Percentiles rank a stretch among this genome's conserved stretches.
Evolutionary conservation across 257 asterid species (phyloP).

Genomic region (Thymus mandschuricus): DNA sequence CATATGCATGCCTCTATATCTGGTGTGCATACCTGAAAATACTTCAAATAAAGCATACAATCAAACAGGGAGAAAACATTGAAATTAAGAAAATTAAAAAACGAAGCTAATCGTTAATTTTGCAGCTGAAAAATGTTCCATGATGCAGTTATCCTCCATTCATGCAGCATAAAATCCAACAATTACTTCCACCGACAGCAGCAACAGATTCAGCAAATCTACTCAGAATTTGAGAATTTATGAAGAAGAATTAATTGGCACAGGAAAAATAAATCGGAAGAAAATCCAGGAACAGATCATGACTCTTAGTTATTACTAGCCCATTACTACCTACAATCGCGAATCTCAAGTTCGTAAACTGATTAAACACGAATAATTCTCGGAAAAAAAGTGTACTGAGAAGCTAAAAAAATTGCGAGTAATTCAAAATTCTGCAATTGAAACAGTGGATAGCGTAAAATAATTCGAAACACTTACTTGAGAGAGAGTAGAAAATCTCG

Average conservation of each 20-base stretch:
- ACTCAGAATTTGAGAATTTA: conserved; percentile 2
- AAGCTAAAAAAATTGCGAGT: conserved; percentile 15
- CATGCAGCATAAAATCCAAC: conserved; percentile 37
- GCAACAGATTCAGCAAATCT: conserved; percentile 23
- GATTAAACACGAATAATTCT: conserved; percentile 18
- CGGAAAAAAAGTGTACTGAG: neutral
- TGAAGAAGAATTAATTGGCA: conserved; percentile 22
- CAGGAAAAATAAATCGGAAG: neutral
- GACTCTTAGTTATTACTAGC: conserved; percentile 21
- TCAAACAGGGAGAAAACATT: conserved; percentile 10
- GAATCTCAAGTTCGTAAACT: conserved; percentile 30
- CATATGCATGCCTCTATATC: conserved; percentile 21
- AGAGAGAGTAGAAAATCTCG: conserved; percentile 20
- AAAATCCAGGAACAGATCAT: conserved; percentile 23
- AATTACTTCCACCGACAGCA: neutral
- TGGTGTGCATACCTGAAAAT: conserved; percentile 40
- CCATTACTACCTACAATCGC: conserved; percentile 30
- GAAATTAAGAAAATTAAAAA: neutral
- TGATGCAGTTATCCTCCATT: conserved; percentile 25
- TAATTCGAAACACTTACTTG: conserved; percentile 45
- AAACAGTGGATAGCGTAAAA: conserved; percentile 26
- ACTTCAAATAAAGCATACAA: conserved; percentile 16
- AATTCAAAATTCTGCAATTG: conserved; percentile 35
- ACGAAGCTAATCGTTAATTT: conserved; percentile 9
- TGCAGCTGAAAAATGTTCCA: conserved; percentile 29